These are phyloP conservation scores for Ensete glaucum DNA, from an alignment of 176 grass and related monocot genomes.

Conservation along the genomic window DNA sequence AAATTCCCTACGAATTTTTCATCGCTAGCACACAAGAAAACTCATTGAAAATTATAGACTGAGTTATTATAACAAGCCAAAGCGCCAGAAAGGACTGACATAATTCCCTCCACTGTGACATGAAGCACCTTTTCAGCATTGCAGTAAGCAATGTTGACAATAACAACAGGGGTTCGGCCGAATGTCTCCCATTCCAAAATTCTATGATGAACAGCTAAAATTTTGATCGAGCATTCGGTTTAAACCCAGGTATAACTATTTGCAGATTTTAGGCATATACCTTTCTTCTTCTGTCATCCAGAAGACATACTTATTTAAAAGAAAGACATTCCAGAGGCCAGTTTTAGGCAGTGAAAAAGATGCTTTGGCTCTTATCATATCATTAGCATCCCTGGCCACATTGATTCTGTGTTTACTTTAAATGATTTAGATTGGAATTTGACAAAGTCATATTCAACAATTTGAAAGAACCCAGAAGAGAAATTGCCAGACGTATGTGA, in stretches of 20 bases:
- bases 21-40: background rate
- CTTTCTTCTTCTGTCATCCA: background rate
- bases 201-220: background rate
- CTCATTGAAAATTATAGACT: background rate
- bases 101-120: background rate
- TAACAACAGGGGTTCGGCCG: background rate
- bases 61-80: background rate
- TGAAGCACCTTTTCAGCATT: background rate
- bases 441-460: no score
- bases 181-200: background rate
- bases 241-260: background rate
- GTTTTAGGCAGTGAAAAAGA: no score
- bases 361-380: no score
- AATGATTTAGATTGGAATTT: no score
- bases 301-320: background rate
- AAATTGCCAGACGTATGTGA: no score
- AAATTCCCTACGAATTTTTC: background rate
- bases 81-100: background rate
- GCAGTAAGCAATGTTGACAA: background rate
- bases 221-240: background rate
- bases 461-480: no score
- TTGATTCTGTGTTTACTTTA: no score
- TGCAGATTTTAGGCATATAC: background rate
- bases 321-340: background rate
- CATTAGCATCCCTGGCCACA: no score